These are phyloP conservation scores for Suhomyces sp. DNA, from an alignment of 805 yeast genomes.

Conservation along the genomic window DNA sequence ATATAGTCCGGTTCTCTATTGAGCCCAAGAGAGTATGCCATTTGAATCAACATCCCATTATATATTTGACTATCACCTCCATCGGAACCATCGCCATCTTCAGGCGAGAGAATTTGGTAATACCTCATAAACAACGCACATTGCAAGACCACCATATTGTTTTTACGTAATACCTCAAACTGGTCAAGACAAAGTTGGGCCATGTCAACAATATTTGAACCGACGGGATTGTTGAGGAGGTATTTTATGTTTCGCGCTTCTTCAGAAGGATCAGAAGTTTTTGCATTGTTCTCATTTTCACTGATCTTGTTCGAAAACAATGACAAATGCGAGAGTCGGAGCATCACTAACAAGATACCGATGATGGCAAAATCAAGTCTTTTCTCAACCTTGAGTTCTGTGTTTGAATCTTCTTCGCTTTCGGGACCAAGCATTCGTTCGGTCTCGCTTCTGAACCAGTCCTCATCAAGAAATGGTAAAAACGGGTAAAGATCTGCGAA, in stretches of 20 bases:
- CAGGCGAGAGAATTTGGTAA: slow-evolving; percentile 57
- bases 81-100: slow-evolving; percentile 57
- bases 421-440: slow-evolving; percentile 19
- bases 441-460: slow-evolving; percentile 14
- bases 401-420: slow-evolving; percentile 18
- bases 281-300: slow-evolving; percentile 26
- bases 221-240: slow-evolving; percentile 20
- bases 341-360: slow-evolving; percentile 31
- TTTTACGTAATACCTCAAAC: slow-evolving; percentile 38
- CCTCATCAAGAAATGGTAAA: slow-evolving; percentile 21
- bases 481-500: slow-evolving; percentile 18
- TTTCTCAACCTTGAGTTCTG: slow-evolving; percentile 25
- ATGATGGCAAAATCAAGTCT: slow-evolving; percentile 33
- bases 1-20: slow-evolving; percentile 48
- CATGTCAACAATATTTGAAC: slow-evolving; percentile 18
- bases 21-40: slow-evolving; percentile 47
- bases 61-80: slow-evolving; percentile 57
- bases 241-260: slow-evolving; percentile 21
- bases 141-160: slow-evolving; percentile 55
- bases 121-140: slow-evolving; percentile 56
- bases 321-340: slow-evolving; percentile 35
- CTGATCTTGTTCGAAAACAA: slow-evolving; percentile 34
- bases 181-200: slow-evolving; percentile 37
- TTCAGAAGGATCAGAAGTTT: slow-evolving; percentile 23
- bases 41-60: slow-evolving; percentile 31